These are phyloP conservation scores for Crepidotus variabilis DNA, from an alignment of 768 basidiomycete species.

Conservation along the genomic window DNA sequence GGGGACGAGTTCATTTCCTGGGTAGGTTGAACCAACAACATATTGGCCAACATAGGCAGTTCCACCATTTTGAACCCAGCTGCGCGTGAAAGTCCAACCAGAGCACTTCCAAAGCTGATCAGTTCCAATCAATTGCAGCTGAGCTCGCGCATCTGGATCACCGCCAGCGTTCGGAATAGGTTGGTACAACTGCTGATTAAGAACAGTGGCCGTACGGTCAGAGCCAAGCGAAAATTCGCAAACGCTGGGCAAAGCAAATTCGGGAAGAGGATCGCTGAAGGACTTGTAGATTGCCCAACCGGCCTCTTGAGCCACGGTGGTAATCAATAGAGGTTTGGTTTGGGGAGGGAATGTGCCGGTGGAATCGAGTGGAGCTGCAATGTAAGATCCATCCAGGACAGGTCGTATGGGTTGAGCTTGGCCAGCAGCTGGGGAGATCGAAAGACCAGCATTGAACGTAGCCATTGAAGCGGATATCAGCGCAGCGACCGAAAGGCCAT, in stretches of 20 bases:
- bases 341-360: conserved; percentile 55
- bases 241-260: conserved; percentile 30
- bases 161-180: conserved; percentile 24
- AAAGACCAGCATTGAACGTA: conserved; percentile 36
- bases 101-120: conserved; percentile 72
- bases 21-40: conserved; percentile 66
- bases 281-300: conserved; percentile 52
- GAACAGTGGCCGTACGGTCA: conserved; percentile 36
- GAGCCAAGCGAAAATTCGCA: conserved; percentile 45
- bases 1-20: conserved; percentile 51
- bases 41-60: conserved; percentile 66
- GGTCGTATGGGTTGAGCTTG: conserved; percentile 59
- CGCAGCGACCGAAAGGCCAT: conserved; percentile 39
- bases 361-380: conserved; percentile 63
- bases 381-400: conserved; percentile 62
- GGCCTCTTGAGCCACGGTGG: conserved; percentile 72
- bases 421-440: conserved; percentile 52
- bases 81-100: conserved; percentile 65
- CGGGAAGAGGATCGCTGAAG: conserved; percentile 36
- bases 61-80: conserved; percentile 64
- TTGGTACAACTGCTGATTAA: conserved; percentile 46
- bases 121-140: conserved; percentile 56
- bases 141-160: conserved; percentile 48
- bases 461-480: conserved; percentile 54
- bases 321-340: conserved; percentile 65